Evolutionary conservation across 805 yeast species (phyloP).

Genomic region (Nakazawaea siamensis): DNA sequence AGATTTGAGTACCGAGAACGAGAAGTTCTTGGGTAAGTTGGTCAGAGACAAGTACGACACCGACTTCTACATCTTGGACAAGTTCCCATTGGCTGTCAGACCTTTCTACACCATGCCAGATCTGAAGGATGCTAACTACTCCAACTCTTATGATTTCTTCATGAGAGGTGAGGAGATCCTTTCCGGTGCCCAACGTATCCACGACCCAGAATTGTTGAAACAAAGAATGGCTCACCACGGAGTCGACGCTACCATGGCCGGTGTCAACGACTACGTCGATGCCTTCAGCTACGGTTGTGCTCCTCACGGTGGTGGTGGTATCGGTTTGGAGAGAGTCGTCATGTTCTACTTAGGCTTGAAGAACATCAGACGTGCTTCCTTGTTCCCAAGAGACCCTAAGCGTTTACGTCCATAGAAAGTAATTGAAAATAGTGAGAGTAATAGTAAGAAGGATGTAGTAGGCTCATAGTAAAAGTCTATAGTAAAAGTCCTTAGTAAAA

Average conservation of each 20-base stretch:
- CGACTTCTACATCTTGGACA: conserved; percentile 95
- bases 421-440: too few species aligned
- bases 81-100: conserved; percentile 93
- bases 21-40: conserved; percentile 83
- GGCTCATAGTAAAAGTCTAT: too few species aligned
- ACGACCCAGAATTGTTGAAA: conserved; percentile 76
- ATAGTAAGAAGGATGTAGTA: too few species aligned
- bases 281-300: conserved; percentile 94
- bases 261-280: conserved; percentile 84
- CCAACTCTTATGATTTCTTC: conserved; percentile 98
- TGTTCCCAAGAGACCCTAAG: conserved; percentile 98
- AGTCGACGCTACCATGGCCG: conserved; percentile 72
- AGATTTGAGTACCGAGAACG: conserved; percentile 90
- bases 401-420: conserved; percentile 81
- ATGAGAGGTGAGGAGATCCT: conserved; percentile 99
- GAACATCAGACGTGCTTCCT: conserved; percentile 96
- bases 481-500: too few species aligned
- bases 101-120: conserved; percentile 99
- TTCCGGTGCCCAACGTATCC: conserved; percentile 99
- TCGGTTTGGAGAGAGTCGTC: conserved; percentile 96
- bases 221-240: conserved; percentile 81
- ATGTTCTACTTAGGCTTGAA: conserved; percentile 97
- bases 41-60: conserved; percentile 93
- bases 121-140: conserved; percentile 81
- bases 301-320: conserved; percentile 99